These are phyloP conservation scores for Cylindrotheca fusiformis DNA, from an alignment of 108 stramenopile species.

Conservation along the genomic window DNA sequence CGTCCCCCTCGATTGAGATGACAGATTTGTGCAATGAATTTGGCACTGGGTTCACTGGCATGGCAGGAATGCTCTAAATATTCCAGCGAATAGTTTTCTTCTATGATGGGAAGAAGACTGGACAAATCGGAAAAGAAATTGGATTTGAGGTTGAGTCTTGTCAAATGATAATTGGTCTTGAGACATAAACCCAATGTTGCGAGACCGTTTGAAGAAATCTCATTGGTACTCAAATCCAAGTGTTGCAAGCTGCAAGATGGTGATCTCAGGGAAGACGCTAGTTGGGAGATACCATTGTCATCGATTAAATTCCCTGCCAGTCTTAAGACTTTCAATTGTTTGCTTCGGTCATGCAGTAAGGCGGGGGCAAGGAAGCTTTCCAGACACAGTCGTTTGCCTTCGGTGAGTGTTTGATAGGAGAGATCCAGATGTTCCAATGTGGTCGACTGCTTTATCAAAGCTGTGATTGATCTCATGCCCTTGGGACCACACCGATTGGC, in stretches of 20 bases:
- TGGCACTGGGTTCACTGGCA: not conserved
- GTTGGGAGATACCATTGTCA: not conserved
- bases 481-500: not conserved
- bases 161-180: not conserved
- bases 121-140: not conserved
- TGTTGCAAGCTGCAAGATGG: not conserved
- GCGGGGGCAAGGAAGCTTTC: no score
- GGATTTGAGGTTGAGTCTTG: conserved; percentile 2
- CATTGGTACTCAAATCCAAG: conserved; percentile 7
- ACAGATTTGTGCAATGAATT: conserved; percentile 1
- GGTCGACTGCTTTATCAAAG: not conserved
- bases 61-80: conserved; percentile 1
- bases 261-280: not conserved
- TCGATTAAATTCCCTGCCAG: conserved; percentile 5
- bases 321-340: conserved; percentile 1
- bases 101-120: not conserved
- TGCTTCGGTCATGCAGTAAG: no score
- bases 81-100: not conserved
- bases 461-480: not conserved
- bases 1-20: conserved; percentile 7
- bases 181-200: not conserved
- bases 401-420: conserved; percentile 3
- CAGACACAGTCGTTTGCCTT: no score
- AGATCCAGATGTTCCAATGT: conserved; percentile 5
- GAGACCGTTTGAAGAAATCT: not conserved